Conservation (phyloP, 345 rosid species). For the Camelina hispida region DNA sequence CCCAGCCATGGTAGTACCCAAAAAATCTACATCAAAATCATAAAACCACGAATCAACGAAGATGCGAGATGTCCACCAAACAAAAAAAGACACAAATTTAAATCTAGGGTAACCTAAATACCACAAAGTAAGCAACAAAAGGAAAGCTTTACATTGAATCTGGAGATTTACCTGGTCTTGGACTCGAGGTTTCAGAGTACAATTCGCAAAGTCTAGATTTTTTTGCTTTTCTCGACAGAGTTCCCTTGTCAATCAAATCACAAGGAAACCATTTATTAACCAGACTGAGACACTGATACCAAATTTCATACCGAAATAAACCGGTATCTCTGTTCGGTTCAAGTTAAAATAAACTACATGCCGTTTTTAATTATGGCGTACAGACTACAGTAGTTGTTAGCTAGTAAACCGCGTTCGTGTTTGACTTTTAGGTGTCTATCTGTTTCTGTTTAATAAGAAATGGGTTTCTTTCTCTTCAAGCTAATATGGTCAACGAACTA, state of each 20-base stretch:
- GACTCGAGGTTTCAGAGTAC: slow-evolving; percentile 26
- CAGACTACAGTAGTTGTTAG: slow-evolving; percentile 2
- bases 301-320: slow-evolving; percentile 9
- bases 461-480: slow-evolving; percentile 2
- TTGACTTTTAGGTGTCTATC: slow-evolving; percentile 24
- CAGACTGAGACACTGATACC: slow-evolving; percentile 7
- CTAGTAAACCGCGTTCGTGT: slow-evolving; percentile 21
- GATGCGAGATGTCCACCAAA: not conserved
- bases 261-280: not conserved
- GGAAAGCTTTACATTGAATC: slow-evolving; percentile 14
- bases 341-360: not conserved
- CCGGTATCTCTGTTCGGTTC: slow-evolving; percentile 8
- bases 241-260: not conserved
- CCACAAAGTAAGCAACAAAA: slow-evolving; percentile 3
- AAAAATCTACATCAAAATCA: slow-evolving; percentile 21
- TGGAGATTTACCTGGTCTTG: slow-evolving; percentile 18
- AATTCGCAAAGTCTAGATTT: slow-evolving; percentile 3
- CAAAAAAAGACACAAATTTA: not conserved
- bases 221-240: not conserved
- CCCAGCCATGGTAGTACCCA: slow-evolving; percentile 52
- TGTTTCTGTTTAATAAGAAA: not conserved
- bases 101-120: not conserved
- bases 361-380: not conserved
- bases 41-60: slow-evolving; percentile 16
- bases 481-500: slow-evolving; percentile 38